These are phyloP conservation scores for Pleodorina starrii DNA, from an alignment of 139 green algal species.

Conservation along the genomic window DNA sequence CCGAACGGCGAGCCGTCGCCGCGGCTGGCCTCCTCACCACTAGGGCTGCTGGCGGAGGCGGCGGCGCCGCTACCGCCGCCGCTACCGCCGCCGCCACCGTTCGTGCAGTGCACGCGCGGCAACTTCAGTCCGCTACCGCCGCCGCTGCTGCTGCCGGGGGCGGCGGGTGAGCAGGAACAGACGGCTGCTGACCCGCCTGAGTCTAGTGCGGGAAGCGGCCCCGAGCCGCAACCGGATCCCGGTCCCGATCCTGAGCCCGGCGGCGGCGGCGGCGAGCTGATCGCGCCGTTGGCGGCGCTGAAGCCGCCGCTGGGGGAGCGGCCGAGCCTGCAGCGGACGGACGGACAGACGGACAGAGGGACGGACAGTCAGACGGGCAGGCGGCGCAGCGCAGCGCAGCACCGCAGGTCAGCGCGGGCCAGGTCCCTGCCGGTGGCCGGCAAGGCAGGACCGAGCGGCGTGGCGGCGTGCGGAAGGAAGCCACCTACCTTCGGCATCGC, in stretches of 20 bases:
- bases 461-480: no score
- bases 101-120: background rate
- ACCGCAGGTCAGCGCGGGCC: no score
- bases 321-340: slow-evolving; percentile 2
- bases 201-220: background rate
- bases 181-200: background rate
- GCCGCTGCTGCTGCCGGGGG: background rate
- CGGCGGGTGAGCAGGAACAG: background rate
- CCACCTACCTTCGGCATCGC: no score
- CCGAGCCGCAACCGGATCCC: background rate
- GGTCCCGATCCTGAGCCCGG: background rate
- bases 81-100: background rate
- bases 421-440: no score
- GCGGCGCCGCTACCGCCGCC: background rate
- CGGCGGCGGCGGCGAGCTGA: background rate
- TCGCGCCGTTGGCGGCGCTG: background rate
- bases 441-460: no score
- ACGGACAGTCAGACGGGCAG: background rate
- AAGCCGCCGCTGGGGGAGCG: background rate
- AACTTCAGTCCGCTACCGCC: background rate
- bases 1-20: slow-evolving; percentile 20
- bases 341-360: background rate
- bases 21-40: background rate
- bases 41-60: background rate
- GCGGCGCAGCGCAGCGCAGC: no score